Conservation (phyloP, 2,329 filamentous ascomycete genomes). For the Talaromyces sp. region DNA sequence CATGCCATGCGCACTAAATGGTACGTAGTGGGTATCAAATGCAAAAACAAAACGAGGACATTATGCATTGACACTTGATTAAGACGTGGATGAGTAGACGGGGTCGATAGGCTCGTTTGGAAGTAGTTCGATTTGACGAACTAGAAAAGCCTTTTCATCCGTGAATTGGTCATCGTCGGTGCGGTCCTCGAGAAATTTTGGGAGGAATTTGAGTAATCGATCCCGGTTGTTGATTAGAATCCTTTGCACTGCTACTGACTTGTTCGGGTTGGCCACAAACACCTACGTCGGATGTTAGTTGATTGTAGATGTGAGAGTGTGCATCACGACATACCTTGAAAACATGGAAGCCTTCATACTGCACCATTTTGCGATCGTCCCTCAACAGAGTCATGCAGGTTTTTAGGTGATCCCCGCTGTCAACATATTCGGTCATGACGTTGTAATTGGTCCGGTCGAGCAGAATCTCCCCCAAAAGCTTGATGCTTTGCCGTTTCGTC, state of each 20-base stretch:
- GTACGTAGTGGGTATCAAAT: not conserved
- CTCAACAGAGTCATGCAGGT: slow-evolving; percentile 96
- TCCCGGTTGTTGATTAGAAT: slow-evolving; percentile 96
- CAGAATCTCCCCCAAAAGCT: slow-evolving; percentile 89
- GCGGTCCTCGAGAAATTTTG: slow-evolving; percentile 86
- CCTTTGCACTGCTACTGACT: slow-evolving; percentile 91
- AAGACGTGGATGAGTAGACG: slow-evolving; percentile 22
- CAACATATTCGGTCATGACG: slow-evolving; percentile 97
- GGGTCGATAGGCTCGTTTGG: slow-evolving; percentile 40
- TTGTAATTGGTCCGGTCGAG: slow-evolving; percentile 94
- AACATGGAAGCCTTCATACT: slow-evolving; percentile 98
- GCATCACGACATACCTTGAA: slow-evolving; percentile 64
- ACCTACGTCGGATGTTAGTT: slow-evolving; percentile 50
- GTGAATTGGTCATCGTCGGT: slow-evolving; percentile 98
- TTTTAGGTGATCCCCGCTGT: slow-evolving; percentile 91
- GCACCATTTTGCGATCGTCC: slow-evolving; percentile 97
- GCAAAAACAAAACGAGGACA: not conserved
- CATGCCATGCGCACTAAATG: not conserved
- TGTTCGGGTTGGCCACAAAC: slow-evolving; percentile 97
- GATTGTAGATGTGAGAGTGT: not conserved
- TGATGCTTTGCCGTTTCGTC: slow-evolving; percentile 96
- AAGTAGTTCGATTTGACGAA: slow-evolving; percentile 74
- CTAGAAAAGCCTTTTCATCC: slow-evolving; percentile 94
- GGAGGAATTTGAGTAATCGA: slow-evolving; percentile 80
- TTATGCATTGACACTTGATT: slow-evolving; percentile 13